Conservation (phyloP, 805 yeast genomes). For the Candida xyloterini region DNA sequence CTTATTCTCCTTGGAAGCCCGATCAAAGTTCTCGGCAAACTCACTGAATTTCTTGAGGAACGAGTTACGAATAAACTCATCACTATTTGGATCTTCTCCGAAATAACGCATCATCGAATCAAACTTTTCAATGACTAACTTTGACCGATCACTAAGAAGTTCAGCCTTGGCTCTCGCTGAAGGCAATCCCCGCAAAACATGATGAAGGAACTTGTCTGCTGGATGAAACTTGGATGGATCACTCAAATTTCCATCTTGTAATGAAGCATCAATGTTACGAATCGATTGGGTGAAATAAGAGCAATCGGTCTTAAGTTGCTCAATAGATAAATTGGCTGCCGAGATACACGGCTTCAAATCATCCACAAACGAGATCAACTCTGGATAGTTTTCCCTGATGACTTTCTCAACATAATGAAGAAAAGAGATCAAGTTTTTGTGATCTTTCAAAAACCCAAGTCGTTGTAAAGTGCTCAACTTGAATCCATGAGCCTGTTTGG, state of each 20-base stretch:
- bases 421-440: conserved; percentile 80
- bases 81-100: conserved; percentile 80
- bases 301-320: conserved; percentile 76
- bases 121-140: conserved; percentile 61
- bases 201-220: conserved; percentile 62
- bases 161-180: conserved; percentile 71
- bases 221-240: conserved; percentile 81
- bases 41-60: conserved; percentile 80
- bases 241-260: conserved; percentile 81
- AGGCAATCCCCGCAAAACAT: conserved; percentile 64
- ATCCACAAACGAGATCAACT: conserved; percentile 66
- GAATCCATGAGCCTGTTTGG: conserved; percentile 92
- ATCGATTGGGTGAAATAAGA: conserved; percentile 56
- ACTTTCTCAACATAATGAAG: conserved; percentile 89
- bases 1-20: conserved; percentile 74
- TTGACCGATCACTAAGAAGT: conserved; percentile 60
- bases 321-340: conserved; percentile 75
- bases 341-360: conserved; percentile 59
- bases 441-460: conserved; percentile 86
- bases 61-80: conserved; percentile 58
- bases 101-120: conserved; percentile 72
- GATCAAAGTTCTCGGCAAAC: conserved; percentile 75
- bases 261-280: conserved; percentile 66
- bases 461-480: conserved; percentile 86
- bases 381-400: conserved; percentile 81